Evolutionary conservation across 2,329 filamentous ascomycete genomes (phyloP).

Genomic region (Tolypocladium ovalisporum): DNA sequence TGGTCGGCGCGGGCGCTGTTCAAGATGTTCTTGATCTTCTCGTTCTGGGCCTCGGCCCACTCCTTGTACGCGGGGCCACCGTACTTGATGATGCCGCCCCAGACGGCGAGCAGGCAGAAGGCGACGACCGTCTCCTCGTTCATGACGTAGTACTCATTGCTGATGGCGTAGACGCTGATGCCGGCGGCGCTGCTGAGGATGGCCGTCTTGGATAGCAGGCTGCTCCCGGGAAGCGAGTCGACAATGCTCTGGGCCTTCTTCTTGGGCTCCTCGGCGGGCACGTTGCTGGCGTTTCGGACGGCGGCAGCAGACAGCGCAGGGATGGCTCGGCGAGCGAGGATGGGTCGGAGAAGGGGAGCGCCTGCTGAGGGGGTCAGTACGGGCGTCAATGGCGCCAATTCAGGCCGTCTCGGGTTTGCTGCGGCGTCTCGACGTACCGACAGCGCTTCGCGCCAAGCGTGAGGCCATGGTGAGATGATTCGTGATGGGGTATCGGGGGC

Average conservation of each 20-base stretch:
- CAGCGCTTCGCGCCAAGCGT: constrained; percentile 88
- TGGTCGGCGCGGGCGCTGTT: constrained; percentile 92
- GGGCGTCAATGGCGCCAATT: constrained; percentile 16
- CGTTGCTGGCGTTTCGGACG: constrained; percentile 61
- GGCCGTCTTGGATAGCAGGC: constrained; percentile 87
- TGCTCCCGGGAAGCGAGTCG: constrained; percentile 86
- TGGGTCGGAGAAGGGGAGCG: constrained; percentile 82
- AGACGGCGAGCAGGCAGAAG: constrained; percentile 86
- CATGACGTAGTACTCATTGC: constrained; percentile 99
- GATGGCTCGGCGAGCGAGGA: constrained; percentile 62
- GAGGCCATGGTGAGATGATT: constrained; percentile 81
- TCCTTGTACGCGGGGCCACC: constrained; percentile 84
- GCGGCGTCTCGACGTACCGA: constrained; percentile 55
- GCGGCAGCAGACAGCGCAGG: constrained; percentile 63
- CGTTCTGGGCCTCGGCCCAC: constrained; percentile 81
- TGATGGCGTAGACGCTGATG: constrained; percentile 87
- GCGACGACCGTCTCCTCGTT: constrained; percentile 98
- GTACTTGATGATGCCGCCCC: constrained; percentile 85
- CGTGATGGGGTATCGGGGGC: constrained; percentile 38
- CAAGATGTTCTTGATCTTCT: constrained; percentile 90
- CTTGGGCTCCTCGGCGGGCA: constrained; percentile 82
- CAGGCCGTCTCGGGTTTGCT: constrained; percentile 6
- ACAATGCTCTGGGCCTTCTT: constrained; percentile 94
- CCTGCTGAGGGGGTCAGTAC: constrained; percentile 40
- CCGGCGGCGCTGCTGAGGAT: constrained; percentile 90